A percentile compares a stretch with the other conserved stretches of the same genome.
phyloP scores from a whole-genome alignment of 352 stramenopile genomes.

The Phytophthora tubulina region DNA sequence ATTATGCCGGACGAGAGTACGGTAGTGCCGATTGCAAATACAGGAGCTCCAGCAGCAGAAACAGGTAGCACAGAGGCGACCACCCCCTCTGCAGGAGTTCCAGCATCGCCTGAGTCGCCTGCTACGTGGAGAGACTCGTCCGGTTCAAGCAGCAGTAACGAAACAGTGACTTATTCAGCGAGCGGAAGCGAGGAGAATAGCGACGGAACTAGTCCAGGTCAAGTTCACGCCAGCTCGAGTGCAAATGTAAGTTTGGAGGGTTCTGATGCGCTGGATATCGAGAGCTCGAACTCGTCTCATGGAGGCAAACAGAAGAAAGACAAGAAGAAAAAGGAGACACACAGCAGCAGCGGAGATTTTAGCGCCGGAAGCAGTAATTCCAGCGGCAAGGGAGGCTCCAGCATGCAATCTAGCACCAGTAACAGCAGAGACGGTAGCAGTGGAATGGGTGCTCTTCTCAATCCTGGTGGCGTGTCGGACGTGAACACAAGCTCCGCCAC shows the following conservation, averaged over 20 bases:
- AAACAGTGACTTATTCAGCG: conserved; percentile 25
- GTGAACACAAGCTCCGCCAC: conserved; percentile 57
- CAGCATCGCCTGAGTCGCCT: neutral
- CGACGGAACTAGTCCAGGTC: conserved; percentile 21
- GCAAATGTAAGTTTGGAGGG: conserved; percentile 28
- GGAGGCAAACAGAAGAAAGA: conserved; percentile 21
- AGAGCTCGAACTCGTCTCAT: conserved; percentile 1
- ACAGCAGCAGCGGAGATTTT: conserved; percentile 23
- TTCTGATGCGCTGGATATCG: neutral
- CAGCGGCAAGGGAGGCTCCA: neutral
- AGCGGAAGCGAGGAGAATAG: conserved; percentile 11
- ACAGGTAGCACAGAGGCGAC: conserved; percentile 2
- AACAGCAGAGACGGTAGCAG: conserved; percentile 22
- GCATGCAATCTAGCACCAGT: conserved; percentile 4
- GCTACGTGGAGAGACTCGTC: conserved; percentile 11
- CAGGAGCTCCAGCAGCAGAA: conserved; percentile 1
- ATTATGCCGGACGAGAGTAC: conserved; percentile 22
- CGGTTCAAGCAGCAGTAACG: conserved; percentile 28
- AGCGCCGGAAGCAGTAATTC: neutral
- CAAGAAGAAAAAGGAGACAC: conserved; percentile 26
- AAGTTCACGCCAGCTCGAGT: conserved; percentile 41
- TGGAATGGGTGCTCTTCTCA: conserved; percentile 26
- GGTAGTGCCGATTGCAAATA: conserved; percentile 9
- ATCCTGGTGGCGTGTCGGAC: conserved; percentile 47
- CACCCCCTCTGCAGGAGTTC: conserved; percentile 5